Evolutionary conservation across 305 asterid species (phyloP), one percentile per base, ranked within the genome.

Genomic region (Ajuga reptans): DNA sequence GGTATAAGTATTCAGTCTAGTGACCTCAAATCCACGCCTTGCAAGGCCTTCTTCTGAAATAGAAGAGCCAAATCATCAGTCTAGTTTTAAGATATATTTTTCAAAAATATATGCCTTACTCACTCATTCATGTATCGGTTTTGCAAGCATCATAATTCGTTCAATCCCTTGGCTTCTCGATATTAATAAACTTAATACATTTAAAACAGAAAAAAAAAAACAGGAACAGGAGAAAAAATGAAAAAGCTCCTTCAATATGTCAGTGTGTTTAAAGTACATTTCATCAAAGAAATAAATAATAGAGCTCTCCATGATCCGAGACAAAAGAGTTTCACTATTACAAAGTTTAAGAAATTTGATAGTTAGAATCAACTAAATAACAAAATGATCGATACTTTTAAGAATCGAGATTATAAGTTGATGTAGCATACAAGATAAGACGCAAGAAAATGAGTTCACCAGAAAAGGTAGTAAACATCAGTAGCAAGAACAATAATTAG

Each of bases 1-100:
- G 36, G 92, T 84, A 81, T 90, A 90, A 3, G 93, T 87, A 79
- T 90, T 87, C 58, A 90, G 82, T 72, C 95, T 83, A 76, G 83
- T 80, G 69, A 90, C 95, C 77, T 82, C 85, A 67, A 90, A 90
- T 61, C 95, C 96, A 69, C 96, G 93, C 73, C 68, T 80, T 2
- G 80, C 68, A 62, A 90, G 93, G 75, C 89, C 93, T 51, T 86
- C 93, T 72, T 86, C 96, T 89, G 92, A 70, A 72, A 81, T 42
- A 51, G 74, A 33, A 34, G 45, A 73, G 45, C 51, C 33, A 64
- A 34, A 42, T 33, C 16, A 49, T 54, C 45, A 50, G 65, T 14
- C 45, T 12, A 55, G 27, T 21, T 21, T 21, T 21, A 21, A 21
- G 27, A 21, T n/a, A n/a, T n/a, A n/a, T 21, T 21, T 21, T 21